Percentiles rank a stretch among this genome's conserved stretches.
Conservation (phyloP, 1,139 yeast genomes). For the Lodderomyces parapsilosis region DNA sequence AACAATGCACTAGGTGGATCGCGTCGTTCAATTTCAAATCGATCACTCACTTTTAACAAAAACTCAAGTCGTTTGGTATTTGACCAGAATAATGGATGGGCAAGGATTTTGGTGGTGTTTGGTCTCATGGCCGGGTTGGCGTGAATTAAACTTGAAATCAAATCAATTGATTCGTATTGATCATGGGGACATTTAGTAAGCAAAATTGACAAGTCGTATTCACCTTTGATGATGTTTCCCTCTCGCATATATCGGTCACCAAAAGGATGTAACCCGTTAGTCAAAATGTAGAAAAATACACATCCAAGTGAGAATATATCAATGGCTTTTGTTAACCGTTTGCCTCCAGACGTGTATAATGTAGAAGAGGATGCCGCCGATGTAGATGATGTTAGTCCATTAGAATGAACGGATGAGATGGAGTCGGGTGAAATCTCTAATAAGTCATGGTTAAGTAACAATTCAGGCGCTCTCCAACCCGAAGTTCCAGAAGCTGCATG, state of each 20-base stretch:
- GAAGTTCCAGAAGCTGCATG: conserved; percentile 91
- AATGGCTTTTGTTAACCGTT: conserved; percentile 83
- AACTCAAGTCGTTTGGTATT: conserved; percentile 76
- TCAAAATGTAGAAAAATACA: conserved; percentile 81
- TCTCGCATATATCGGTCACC: conserved; percentile 88
- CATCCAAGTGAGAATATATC: conserved; percentile 96
- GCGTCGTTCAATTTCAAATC: conserved; percentile 83
- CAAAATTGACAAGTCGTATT: conserved; percentile 51
- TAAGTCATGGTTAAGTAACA: conserved; percentile 50
- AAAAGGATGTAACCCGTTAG: conserved; percentile 90
- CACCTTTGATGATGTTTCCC: conserved; percentile 78
- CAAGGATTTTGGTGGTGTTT: conserved; percentile 61
- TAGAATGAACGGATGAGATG: conserved; percentile 33
- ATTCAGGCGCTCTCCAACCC: conserved; percentile 98
- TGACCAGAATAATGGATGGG: conserved; percentile 90
- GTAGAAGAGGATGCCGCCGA: conserved; percentile 6
- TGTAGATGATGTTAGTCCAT: conserved; percentile 5
- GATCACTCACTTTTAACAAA: conserved; percentile 79
- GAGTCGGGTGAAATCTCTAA: conserved; percentile 43
- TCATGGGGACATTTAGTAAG: conserved; percentile 43
- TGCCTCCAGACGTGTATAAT: conserved; percentile 23
- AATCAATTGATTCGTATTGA: conserved; percentile 65
- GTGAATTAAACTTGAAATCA: conserved; percentile 70
- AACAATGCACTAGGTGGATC: conserved; percentile 81
- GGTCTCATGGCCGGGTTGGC: conserved; percentile 74